Base-by-base conservation (phyloP, 352 stramenopile genomes). In the Thalassiosira pacifica region DNA sequence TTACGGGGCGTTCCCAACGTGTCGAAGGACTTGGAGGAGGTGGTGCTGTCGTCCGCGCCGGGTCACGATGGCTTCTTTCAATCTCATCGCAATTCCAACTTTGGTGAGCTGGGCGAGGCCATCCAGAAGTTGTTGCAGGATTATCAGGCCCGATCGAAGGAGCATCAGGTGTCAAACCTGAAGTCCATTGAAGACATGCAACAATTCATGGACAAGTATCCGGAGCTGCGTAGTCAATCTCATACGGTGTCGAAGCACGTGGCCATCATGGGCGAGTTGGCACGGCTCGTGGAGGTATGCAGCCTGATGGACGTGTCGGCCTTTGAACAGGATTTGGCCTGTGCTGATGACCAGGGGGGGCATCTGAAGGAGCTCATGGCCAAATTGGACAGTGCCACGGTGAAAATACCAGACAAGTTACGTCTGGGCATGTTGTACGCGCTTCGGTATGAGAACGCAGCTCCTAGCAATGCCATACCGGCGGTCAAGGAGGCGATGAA, bases 191-290 rank as follows among this genome's bases (percentile, higher is more conserved):
- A 99, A 88, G 98, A 99, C 90, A 99, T 99, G 98, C 98, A 99
- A 90, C 91, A 93, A 19, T 99, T 99, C 82, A 95, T 99, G 94
- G 97, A 99, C 61, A 98, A 98, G 76, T 99, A 98, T 88, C 97
- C 97, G 10, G 96, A 98, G 40, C 97, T 99, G 80, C 91, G 97
- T 65, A 98, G 97, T 69, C 94, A 98, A 88, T 98, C 95, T 0
- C 97, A 99, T 67, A 98, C 98, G 40, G 98, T 99, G 4, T 98
- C 96, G 34, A 99, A 99, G 92, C 98, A 99, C 90, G 97, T 99
- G 68, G 98, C 98, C 42, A 95, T 99, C 63, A 98, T 99, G 94
- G 96, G 96, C 66, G 98, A 99, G 87, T 89, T 99, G 27, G 96
- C 97, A 48, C 94, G 98, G n/a, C 94, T 98, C 31, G 97, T 99